phyloP scores from a whole-genome alignment of 2,329 filamentous ascomycete genomes.

The Sarocladium kiliense region DNA sequence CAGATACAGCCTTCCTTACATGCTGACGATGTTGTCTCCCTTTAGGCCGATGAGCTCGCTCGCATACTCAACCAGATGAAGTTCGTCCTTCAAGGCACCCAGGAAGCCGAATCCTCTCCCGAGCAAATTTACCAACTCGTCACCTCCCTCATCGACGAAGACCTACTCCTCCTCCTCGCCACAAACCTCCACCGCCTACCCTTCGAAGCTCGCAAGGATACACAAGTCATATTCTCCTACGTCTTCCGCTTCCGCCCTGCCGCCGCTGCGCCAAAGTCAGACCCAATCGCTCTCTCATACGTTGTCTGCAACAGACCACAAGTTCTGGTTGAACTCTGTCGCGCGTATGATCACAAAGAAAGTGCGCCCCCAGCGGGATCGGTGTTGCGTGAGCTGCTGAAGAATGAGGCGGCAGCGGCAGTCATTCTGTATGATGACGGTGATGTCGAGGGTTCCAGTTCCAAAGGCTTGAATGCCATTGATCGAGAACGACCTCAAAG shows the following conservation, averaged over 20 bases:
- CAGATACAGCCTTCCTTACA: no score
- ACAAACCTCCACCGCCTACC: slow-evolving; percentile 78
- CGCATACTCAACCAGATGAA: slow-evolving; percentile 90
- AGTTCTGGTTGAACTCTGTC: slow-evolving; percentile 81
- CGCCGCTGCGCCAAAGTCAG: slow-evolving; percentile 59
- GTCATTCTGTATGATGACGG: slow-evolving; percentile 92
- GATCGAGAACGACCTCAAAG: slow-evolving; percentile 70
- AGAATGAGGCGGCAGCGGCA: slow-evolving; percentile 85
- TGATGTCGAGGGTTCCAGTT: slow-evolving; percentile 61
- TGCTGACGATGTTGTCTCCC: no score
- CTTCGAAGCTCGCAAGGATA: slow-evolving; percentile 94
- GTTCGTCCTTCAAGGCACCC: slow-evolving; percentile 84
- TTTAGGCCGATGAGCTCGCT: slow-evolving; percentile 83
- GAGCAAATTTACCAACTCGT: slow-evolving; percentile 87
- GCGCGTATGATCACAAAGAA: slow-evolving; percentile 84
- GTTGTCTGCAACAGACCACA: slow-evolving; percentile 83
- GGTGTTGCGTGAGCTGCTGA: slow-evolving; percentile 80
- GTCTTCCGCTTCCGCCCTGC: slow-evolving; percentile 83
- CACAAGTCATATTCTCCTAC: slow-evolving; percentile 92
- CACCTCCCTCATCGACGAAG: slow-evolving; percentile 78
- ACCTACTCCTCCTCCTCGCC: slow-evolving; percentile 80
- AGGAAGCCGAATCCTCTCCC: slow-evolving; percentile 79
- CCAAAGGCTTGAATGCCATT: slow-evolving; percentile 72
- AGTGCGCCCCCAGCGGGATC: slow-evolving; percentile 89
- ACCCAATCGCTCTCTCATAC: slow-evolving; percentile 82